These are phyloP conservation scores for Ramaria sp. DNA, from an alignment of 768 basidiomycete species.

Conservation along the genomic window DNA sequence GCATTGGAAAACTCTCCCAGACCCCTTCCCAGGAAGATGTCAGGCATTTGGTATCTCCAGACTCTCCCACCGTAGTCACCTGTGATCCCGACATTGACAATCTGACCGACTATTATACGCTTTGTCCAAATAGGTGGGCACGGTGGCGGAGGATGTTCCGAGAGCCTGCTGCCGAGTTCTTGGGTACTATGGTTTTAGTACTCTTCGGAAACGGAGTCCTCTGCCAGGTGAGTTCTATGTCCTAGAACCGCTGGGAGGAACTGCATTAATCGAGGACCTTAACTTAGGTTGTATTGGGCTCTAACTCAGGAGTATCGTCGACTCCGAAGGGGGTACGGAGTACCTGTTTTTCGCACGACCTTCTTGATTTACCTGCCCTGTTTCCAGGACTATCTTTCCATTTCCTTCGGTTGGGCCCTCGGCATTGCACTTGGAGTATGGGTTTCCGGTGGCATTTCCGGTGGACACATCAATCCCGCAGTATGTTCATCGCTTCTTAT, in stretches of 20 bases:
- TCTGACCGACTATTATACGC: not conserved
- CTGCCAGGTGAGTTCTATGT: constrained; percentile 11
- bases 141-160: constrained; percentile 8
- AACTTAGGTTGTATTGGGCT: constrained; percentile 11
- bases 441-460: constrained; percentile 56
- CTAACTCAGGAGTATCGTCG: constrained; percentile 14
- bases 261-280: not conserved
- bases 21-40: not conserved
- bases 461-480: constrained; percentile 45
- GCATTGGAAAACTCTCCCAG: too few relatives aligned
- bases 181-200: constrained; percentile 17
- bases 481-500: not conserved
- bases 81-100: not conserved
- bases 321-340: constrained; percentile 14
- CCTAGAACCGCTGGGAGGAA: too few relatives aligned
- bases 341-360: not conserved
- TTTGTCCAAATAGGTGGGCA: constrained; percentile 3
- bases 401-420: constrained; percentile 46
- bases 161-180: constrained; percentile 18
- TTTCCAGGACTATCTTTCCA: constrained; percentile 35
- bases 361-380: not conserved
- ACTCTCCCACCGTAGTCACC: not conserved
- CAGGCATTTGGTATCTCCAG: not conserved
- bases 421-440: constrained; percentile 60
- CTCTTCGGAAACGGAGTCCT: constrained; percentile 14